Percentiles rank a stretch among this genome's conserved stretches.
Evolutionary conservation across 768 basidiomycete genomes (phyloP).

Genomic region (Suillus subalutaceus): DNA sequence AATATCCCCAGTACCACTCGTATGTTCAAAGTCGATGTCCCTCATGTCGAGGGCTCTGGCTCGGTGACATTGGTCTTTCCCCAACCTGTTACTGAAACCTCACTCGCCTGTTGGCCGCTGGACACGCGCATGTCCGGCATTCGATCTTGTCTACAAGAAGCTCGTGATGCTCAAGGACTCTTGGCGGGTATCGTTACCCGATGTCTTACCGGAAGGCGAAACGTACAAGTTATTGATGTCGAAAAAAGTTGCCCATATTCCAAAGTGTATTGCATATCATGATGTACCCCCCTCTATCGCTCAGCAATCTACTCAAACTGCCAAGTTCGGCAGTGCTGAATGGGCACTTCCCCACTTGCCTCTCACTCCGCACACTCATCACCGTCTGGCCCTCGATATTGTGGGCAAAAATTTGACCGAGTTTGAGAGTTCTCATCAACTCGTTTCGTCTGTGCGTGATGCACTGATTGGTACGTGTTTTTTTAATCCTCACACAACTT

Average conservation of each 20-base stretch:
- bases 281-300: no score
- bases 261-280: constrained; percentile 5
- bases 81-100: background rate
- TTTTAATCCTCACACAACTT: no score
- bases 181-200: background rate
- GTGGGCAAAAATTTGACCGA: no score
- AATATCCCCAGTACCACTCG: no score
- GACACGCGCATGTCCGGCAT: background rate
- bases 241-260: constrained; percentile 25
- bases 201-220: constrained; percentile 23
- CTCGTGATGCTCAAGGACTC: constrained; percentile 4
- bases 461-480: no score
- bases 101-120: background rate
- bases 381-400: no score
- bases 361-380: no score
- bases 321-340: no score
- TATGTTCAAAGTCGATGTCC: constrained; percentile 2
- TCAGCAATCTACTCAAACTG: no score
- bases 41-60: background rate
- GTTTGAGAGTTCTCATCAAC: no score
- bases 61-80: background rate
- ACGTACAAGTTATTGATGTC: constrained; percentile 21
- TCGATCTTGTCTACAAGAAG: background rate
- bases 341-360: background rate
- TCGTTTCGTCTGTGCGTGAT: no score